phyloP scores from a whole-genome alignment of 169 alveolate genomes.

The Eimeria acervulina region DNA sequence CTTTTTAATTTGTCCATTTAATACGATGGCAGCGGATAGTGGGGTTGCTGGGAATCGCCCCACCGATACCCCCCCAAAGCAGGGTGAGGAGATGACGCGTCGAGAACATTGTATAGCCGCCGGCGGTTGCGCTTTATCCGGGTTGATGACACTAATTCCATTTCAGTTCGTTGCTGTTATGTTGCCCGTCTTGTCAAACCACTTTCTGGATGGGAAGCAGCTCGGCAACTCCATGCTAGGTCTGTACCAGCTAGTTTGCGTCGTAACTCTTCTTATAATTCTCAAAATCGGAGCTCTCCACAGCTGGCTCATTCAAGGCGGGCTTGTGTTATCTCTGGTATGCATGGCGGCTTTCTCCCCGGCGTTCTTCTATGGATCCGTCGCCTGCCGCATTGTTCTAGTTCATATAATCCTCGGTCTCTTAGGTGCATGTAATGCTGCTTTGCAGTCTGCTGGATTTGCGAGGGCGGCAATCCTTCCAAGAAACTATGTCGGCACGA shows the following conservation, averaged over 20 bases:
- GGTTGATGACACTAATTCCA: conserved; percentile 60
- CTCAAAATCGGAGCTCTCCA: conserved; percentile 69
- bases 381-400: conserved; percentile 49
- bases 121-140: conserved; percentile 54
- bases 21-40: conserved; percentile 32
- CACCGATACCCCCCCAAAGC: conserved; percentile 31
- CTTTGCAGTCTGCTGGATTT: conserved; percentile 56
- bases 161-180: conserved; percentile 63
- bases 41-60: conserved; percentile 50
- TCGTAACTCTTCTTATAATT: conserved; percentile 5
- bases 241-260: conserved; percentile 48
- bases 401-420: conserved; percentile 48
- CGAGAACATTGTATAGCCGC: conserved; percentile 14
- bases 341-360: conserved; percentile 76
- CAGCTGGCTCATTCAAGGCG: conserved; percentile 69
- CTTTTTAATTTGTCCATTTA: conserved; percentile 15
- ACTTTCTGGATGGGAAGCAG: conserved; percentile 68
- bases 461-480: conserved; percentile 72
- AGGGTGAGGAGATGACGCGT: conserved; percentile 51
- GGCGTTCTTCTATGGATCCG: conserved; percentile 37
- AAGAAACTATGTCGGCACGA: conserved; percentile 64
- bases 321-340: conserved; percentile 26
- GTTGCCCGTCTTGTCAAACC: conserved; percentile 43
- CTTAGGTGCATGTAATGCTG: conserved; percentile 57
- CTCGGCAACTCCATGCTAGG: conserved; percentile 71